phyloP scores from a whole-genome alignment of 768 basidiomycete species.

The Pholiota molesta region DNA sequence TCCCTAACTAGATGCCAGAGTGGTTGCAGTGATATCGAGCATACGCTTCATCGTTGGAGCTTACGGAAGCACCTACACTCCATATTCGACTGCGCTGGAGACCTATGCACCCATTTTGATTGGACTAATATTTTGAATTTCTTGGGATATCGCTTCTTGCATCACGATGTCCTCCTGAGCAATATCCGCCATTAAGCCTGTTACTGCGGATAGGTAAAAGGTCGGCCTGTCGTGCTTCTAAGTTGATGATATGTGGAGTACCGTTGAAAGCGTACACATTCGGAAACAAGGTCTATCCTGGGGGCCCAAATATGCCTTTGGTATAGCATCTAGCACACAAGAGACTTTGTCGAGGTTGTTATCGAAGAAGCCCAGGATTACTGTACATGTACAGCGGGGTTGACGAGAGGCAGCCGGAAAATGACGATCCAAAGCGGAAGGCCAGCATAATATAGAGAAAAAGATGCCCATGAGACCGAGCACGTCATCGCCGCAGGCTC shows the following conservation, averaged over 20 bases:
- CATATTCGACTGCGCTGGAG: slow-evolving; percentile 50
- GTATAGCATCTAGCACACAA: slow-evolving; percentile 35
- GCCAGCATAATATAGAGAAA: neutral
- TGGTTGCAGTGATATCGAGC: neutral
- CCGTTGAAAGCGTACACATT: slow-evolving; percentile 78
- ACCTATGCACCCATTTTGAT: too few relatives aligned
- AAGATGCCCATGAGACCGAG: neutral
- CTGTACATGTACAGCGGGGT: neutral
- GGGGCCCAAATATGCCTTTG: slow-evolving; percentile 61
- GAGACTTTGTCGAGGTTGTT: neutral
- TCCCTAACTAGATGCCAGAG: slow-evolving; percentile 54
- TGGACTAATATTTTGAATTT: slow-evolving; percentile 56
- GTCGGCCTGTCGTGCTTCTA: slow-evolving; percentile 29
- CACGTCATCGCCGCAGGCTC: neutral
- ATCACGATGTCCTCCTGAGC: slow-evolving; percentile 59
- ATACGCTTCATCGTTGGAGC: neutral
- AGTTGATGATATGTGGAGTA: slow-evolving; percentile 63
- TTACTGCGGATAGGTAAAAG: slow-evolving; percentile 44
- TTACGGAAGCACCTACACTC: slow-evolving; percentile 63
- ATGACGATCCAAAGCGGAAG: neutral
- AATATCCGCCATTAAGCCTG: slow-evolving; percentile 56
- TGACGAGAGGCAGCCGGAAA: neutral
- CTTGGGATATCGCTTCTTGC: slow-evolving; percentile 59
- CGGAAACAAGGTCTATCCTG: slow-evolving; percentile 79
- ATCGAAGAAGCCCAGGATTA: neutral